Evolutionary conservation across 768 basidiomycete genomes (phyloP), one percentile per base, ranked within the genome.

Genomic region (Holtermannia corniformis): DNA sequence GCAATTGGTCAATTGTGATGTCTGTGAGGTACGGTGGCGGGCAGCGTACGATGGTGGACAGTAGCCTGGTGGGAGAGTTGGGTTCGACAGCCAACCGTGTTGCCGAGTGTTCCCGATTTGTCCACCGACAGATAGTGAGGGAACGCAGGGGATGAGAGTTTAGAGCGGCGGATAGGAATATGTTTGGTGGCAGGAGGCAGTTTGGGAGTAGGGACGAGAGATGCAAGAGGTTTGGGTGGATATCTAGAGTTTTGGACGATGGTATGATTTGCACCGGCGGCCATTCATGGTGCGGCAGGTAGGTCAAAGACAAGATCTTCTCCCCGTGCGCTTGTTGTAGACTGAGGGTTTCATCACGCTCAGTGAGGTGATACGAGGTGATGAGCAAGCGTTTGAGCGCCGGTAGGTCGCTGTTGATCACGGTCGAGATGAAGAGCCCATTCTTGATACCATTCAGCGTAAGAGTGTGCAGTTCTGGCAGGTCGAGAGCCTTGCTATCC

Each of bases 1-100:
- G 56, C 47, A 65, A 67, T 12, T 63, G 58, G 41, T 72, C 64
- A 23, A 67, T 50, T 28, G 43, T 53, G 23, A 72, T 44, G 3
- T 42, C 43, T 42, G 37, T 44, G n/a, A 67, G 44, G 28, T 51
- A 28, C 41, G 49, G 21, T 16, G 60, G 58, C 5, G 48, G 41
- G 51, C 32, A 1, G 4, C n/a, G 14, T 7, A 55, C 12, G 25
- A 58, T 16, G 4, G 43, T 26, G 24, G 47, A 20, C 1, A 62
- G n/a, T 37, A 62, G 57, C 10, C 41, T 16, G 22, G 52, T 56
- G 24, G 22, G 47, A 40, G 22, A 25, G 12, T 27, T 22, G 14
- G 14, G 10, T 24, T 22, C 27, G 43, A 27, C 24, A 12, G 14
- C 19, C 19, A 13, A 48, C 16, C 40, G 5, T 7, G 7, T 25